Conservation (phyloP, 257 asterid species). For the Paulownia fortunei region DNA sequence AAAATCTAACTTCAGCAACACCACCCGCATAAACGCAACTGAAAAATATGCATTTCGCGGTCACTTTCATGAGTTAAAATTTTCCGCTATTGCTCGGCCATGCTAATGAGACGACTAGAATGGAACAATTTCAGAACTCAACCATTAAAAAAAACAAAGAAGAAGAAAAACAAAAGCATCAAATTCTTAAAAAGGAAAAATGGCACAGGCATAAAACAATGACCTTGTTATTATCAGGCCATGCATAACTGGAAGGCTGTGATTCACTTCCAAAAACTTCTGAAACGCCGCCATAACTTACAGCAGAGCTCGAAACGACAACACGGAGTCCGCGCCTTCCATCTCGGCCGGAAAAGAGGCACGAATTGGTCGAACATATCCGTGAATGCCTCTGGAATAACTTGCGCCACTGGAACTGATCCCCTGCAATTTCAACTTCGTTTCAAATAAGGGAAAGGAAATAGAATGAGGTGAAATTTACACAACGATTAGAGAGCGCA, state of each 20-base stretch:
- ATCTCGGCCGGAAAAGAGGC: slow-evolving; percentile 26
- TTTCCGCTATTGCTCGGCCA: background rate
- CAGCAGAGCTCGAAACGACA: slow-evolving; percentile 38
- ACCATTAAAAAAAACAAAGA: background rate
- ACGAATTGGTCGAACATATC: slow-evolving; percentile 26
- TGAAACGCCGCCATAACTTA: slow-evolving; percentile 37
- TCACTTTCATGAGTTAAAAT: background rate
- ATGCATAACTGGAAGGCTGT: slow-evolving; percentile 46
- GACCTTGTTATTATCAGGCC: slow-evolving; percentile 77
- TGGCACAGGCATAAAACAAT: no score
- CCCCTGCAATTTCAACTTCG: slow-evolving; percentile 43
- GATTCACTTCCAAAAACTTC: slow-evolving; percentile 43
- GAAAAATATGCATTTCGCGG: no score
- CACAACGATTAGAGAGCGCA: slow-evolving; percentile 27
- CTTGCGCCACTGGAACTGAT: slow-evolving; percentile 28
- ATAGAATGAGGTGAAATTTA: no score
- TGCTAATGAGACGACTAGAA: background rate
- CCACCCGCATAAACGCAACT: slow-evolving; percentile 4
- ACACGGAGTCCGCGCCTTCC: slow-evolving; percentile 32
- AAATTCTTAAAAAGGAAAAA: no score
- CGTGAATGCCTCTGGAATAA: slow-evolving; percentile 27
- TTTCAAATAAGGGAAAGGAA: background rate
- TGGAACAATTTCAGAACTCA: no score
- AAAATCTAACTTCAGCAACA: background rate
- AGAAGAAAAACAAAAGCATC: no score